Conservation (phyloP, 176 grass and related monocot genomes). For the Musa schizocarpa region DNA sequence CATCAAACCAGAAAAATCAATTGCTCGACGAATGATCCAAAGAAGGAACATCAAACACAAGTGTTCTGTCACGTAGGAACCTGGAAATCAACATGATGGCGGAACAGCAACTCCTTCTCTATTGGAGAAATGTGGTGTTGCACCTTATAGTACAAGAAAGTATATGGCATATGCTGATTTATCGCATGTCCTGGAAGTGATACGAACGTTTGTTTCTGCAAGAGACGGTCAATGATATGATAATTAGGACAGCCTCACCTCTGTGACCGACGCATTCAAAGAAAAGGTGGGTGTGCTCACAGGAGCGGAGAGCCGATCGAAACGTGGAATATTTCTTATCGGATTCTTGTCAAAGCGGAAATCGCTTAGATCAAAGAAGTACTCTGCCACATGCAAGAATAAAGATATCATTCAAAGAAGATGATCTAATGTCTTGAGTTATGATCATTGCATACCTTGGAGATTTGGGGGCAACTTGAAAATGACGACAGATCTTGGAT, state of each 20-base stretch:
- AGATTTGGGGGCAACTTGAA: conserved; percentile 59
- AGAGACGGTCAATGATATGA: conserved; percentile 16
- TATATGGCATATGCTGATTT: conserved; percentile 62
- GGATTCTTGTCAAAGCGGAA: no score
- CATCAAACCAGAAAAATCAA: conserved; percentile 10
- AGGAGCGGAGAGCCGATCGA: conserved; percentile 36
- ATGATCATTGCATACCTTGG: conserved; percentile 39
- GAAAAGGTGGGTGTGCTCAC: conserved; percentile 41
- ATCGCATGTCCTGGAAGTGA: conserved; percentile 28
- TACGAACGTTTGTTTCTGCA: conserved; percentile 34
- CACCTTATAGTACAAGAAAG: conserved; percentile 45
- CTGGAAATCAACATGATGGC: conserved; percentile 70
- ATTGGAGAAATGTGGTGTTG: conserved; percentile 43
- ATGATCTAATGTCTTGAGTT: no score
- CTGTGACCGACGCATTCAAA: not conserved
- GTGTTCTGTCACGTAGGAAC: conserved; percentile 23
- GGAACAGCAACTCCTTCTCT: conserved; percentile 54
- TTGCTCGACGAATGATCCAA: not conserved
- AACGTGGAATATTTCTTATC: conserved; percentile 19
- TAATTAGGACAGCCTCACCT: not conserved
- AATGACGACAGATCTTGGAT: conserved; percentile 67
- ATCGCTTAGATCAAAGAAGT: no score
- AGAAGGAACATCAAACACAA: not conserved
- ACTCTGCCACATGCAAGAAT: no score
- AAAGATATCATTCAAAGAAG: no score